These are phyloP conservation scores for Auricularia sp. DNA, from an alignment of 768 basidiomycete genomes.

Conservation along the genomic window DNA sequence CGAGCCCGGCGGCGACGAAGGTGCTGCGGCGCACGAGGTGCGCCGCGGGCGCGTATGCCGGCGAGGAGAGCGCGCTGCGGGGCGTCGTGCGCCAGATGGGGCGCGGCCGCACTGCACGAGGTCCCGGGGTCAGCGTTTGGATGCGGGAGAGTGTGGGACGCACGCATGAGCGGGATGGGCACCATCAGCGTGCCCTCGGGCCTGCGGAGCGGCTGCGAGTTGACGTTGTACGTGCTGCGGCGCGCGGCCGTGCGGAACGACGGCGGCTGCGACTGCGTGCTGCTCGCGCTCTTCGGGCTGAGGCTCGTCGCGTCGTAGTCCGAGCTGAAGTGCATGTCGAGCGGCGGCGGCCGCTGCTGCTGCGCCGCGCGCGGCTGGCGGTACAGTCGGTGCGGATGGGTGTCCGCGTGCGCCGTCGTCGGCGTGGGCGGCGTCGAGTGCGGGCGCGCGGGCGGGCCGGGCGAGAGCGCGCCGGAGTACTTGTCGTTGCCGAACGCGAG, in stretches of 20 bases:
- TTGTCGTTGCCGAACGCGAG: slow-evolving; percentile 3
- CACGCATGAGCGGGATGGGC: slow-evolving; percentile 1
- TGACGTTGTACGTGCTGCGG: background rate
- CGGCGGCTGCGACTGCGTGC: background rate
- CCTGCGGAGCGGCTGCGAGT: slow-evolving; percentile 1
- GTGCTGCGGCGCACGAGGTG: slow-evolving; percentile 70
- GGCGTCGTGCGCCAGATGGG: slow-evolving; percentile 72
- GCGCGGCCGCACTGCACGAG: slow-evolving; percentile 56
- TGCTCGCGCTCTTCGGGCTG: background rate
- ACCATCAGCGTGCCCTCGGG: slow-evolving; percentile 1
- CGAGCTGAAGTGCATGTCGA: background rate
- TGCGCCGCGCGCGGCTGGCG: background rate
- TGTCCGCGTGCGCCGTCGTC: background rate
- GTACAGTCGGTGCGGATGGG: background rate
- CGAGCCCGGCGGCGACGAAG: slow-evolving; percentile 68
- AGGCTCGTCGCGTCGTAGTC: background rate
- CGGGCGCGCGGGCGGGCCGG: background rate
- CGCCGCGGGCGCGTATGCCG: slow-evolving; percentile 63
- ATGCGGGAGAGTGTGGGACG: background rate
- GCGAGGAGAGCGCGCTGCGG: slow-evolving; percentile 59
- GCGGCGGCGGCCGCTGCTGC: background rate
- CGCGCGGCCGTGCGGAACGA: background rate
- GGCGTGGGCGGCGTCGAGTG: background rate
- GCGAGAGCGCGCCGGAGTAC: background rate
- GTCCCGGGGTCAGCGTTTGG: too few relatives aligned